phyloP scores from a whole-genome alignment of 345 rosid species.

The Limnanthes douglasii region DNA sequence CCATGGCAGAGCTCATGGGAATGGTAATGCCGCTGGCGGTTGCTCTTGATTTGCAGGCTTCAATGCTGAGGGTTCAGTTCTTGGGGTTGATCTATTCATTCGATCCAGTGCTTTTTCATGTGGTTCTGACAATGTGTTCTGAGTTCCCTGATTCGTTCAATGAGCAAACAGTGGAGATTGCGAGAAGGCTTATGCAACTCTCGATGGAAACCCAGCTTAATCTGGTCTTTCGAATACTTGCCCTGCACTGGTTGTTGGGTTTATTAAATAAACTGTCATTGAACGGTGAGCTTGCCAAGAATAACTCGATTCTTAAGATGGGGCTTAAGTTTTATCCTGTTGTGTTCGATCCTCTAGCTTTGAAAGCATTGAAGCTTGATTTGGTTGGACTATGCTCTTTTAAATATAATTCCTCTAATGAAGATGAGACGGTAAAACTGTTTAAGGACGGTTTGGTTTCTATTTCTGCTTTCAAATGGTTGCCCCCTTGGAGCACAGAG shows the following conservation, averaged over 20 bases:
- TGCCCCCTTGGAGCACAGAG: conserved; percentile 92
- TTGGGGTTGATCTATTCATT: conserved; percentile 74
- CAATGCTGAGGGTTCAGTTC: conserved; percentile 89
- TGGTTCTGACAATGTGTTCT: conserved; percentile 47
- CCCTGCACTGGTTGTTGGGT: conserved; percentile 78
- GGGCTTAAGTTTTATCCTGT: conserved; percentile 53
- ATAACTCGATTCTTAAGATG: conserved; percentile 33
- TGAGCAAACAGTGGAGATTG: conserved; percentile 68
- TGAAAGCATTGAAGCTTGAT: conserved; percentile 82
- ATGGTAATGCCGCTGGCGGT: conserved; percentile 66
- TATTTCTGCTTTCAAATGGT: conserved; percentile 82
- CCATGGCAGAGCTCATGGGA: conserved; percentile 68
- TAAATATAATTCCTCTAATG: conserved; percentile 25
- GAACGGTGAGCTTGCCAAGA: conserved; percentile 34
- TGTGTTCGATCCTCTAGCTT: conserved; percentile 90
- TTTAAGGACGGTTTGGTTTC: conserved; percentile 60
- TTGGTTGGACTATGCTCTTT: conserved; percentile 52
- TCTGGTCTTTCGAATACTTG: conserved; percentile 71
- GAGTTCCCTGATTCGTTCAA: conserved; percentile 56
- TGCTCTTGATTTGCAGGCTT: conserved; percentile 72
- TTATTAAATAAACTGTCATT: conserved; percentile 31
- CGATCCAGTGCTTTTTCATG: conserved; percentile 68
- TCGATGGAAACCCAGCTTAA: conserved; percentile 50
- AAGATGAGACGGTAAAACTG: conserved; percentile 21
- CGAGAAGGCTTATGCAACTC: conserved; percentile 42